Base-by-base conservation (phyloP, 768 basidiomycete species). In the Scleroderma bovista region DNA sequence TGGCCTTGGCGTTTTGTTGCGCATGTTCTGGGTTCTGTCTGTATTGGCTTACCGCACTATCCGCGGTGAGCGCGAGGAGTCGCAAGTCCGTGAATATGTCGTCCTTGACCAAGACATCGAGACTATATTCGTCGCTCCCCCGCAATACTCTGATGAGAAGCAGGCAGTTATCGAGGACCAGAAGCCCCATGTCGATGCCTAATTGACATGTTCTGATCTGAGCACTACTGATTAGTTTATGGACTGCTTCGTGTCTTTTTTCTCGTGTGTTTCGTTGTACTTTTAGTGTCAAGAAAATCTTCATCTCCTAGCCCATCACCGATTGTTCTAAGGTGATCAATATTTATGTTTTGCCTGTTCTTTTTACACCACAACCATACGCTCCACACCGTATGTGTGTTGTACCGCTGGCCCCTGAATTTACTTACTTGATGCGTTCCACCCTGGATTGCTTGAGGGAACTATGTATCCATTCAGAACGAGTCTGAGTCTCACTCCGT, bases 1-100 rank as follows among this genome's bases (percentile, higher is more conserved):
- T 58, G 88, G 88, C 45, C 78, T 90, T 46, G 89, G 89, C 48
- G 88, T 90, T 39, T 76, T 92, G 22, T 65, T 91, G 50, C 76
- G 89, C 62, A 88, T 91, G 83, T 59, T 88, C 63, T 91, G 78
- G 76, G 88, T 91, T 55, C 60, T 90, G 56, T 62, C 74, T 26
- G 68, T 91, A 52, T 68, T 92, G 54, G 59, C 74, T 31, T 78
- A 74, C 58, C 86, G 89, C 58, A 60, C 78, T 33, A 56, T 83
- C 62, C 71, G 66, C 15, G 78, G 76, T 46, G 67, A 69, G 10
- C 68, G 69, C 42, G 67, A 74, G 3, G 73, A 76, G 40, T 60
- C 72, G 38, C 66, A 77, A 50, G 64, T 70, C 29, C 63, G 55
- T 69, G 68, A 64, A 33, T 60, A 68, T 53, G 67, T 73, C 26